Base-by-base conservation (phyloP, 768 basidiomycete genomes). In the Asterophora lycoperdoides region DNA sequence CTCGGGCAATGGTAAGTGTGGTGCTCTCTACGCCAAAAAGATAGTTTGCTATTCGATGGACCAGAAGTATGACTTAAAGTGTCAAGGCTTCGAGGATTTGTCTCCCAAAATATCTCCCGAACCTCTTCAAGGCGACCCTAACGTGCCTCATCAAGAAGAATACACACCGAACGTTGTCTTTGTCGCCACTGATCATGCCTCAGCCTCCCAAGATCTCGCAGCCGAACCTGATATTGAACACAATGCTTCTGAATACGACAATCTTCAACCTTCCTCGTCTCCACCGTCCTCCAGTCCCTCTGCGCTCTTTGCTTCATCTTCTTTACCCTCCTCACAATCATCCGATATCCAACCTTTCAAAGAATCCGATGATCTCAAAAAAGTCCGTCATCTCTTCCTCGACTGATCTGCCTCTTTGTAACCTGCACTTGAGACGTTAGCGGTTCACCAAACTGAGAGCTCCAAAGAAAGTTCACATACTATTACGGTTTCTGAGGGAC, bases 211-310 rank as follows among this genome's bases (percentile, higher is more conserved):
- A 23, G 23, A 23, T 23, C 23, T 23, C 26, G 10, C 15, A 23
- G 33, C 20, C 33, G 33, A n/a, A 34, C 34, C 13, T 13, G 15
- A 29, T 9, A 11, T 18, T 6, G 36, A 9, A 37, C 23, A 15
- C n/a, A 46, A 13, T 29, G 28, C 45, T 46, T 10, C 15, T 17
- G 45, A 38, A 29, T 14, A 30, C 23, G 23, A 30, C 18, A 11
- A 5, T 26, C 18, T 55, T 42, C 35, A 56, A 40, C 43, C 45
- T 5, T 49, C 53, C 8, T 52, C 55, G 10, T 68, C 68, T 37
- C 57, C 65, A 30, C 77, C 75, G 20, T 74, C 70, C 51, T 81
- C 79, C 8, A 80, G 77, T 53, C 77, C 79, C 41, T 56, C 60
- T 7, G 59, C 61, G 14, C n/a, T 72, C 34, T 70, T 78, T 56